phyloP scores from a whole-genome alignment of 352 stramenopile species.

The Phytophthora pseudosyringae region DNA sequence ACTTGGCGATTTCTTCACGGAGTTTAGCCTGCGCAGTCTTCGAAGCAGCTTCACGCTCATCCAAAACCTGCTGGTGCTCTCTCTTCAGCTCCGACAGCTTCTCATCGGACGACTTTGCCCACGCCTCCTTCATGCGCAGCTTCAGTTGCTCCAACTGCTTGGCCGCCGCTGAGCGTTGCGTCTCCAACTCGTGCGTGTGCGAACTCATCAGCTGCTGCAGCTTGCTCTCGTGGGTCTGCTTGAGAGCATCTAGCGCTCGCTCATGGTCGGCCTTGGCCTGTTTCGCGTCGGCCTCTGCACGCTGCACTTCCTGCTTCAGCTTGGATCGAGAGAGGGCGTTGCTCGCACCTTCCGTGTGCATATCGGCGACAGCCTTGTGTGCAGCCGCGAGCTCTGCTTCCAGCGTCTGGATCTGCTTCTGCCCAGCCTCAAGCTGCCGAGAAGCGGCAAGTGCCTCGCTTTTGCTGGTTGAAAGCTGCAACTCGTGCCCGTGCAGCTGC shows the following conservation, averaged over 20 bases:
- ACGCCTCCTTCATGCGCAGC: constrained; percentile 15
- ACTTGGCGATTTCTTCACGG: constrained; percentile 15
- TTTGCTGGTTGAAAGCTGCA: constrained; percentile 45
- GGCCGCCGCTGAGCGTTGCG: constrained; percentile 6
- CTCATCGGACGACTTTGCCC: constrained; percentile 30
- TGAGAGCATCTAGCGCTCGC: constrained; percentile 14
- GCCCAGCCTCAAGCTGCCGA: constrained; percentile 29
- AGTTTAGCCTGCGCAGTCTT: constrained; percentile 25
- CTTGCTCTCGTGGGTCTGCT: constrained; percentile 28
- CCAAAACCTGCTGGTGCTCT: constrained; percentile 30
- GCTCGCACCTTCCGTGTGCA: constrained; percentile 25
- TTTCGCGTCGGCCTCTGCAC: constrained; percentile 29
- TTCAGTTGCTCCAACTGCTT: constrained; percentile 31
- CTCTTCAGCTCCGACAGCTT: constrained; percentile 32
- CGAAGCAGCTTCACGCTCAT: constrained; percentile 24
- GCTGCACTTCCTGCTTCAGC: constrained; percentile 34
- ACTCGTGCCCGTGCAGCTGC: constrained; percentile 45
- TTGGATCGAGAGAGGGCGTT: constrained; percentile 24
- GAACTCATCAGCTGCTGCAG: constrained; percentile 25
- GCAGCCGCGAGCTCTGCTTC: constrained; percentile 42
- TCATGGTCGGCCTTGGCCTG: constrained; percentile 24
- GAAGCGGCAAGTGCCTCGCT: constrained; percentile 33
- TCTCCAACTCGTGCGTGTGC: constrained; percentile 33
- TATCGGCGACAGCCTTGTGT: constrained; percentile 24
- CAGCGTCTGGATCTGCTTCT: constrained; percentile 45